Evolutionary conservation across 345 rosid genomes (phyloP), one percentile per base, ranked within the genome.

Genomic region (Bruguiera parviflora): DNA sequence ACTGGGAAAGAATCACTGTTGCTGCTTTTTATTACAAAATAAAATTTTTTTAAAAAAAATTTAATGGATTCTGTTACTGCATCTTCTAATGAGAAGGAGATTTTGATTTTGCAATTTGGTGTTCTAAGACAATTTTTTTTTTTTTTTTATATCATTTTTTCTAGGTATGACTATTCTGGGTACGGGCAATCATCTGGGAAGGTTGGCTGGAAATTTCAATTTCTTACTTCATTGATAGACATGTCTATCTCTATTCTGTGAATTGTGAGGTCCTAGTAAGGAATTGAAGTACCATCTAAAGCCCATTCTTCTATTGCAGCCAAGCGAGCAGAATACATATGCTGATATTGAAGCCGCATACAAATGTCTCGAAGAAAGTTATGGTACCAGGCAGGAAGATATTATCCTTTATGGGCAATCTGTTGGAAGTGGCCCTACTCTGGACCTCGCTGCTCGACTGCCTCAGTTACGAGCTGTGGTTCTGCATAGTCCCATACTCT

Each of bases 331-430:
- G 33, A 86, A 91, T 75, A 89, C 96, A 29, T 93, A 93, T 75
- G 96, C 97, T 55, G 97, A 94, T 79, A 88, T 94, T 37, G 97
- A 91, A 77, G 97, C 98, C 71, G 97, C 91, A 67, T 91, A 88
- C 62, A 94, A 86, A 82, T 91, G 91, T 82, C 95, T 94, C 24
- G 89, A 91, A 83, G 95, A 91, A 70, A 89, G 73, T 67, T 94
- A 91, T 61, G 96, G 92, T 62, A 78, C 91, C 51, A 94, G 84
- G 88, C 95, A 91, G 75, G 98, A 94, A 72, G 82, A 89, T 49
- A 83, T 94, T 70, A 86, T 93, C 75, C 96, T 94, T n/a, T 93
- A 93, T 78, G 98, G 98, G 59, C 94, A 93, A 61, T 93, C 97
- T 51, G 97, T 91, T 21, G 98, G 98, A 61, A 94, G 98, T 81